Percentiles rank a stretch among this genome's conserved stretches.
These are phyloP conservation scores for Eragrostis curvula DNA, from an alignment of 176 grass and related monocot species.

Conservation along the genomic window DNA sequence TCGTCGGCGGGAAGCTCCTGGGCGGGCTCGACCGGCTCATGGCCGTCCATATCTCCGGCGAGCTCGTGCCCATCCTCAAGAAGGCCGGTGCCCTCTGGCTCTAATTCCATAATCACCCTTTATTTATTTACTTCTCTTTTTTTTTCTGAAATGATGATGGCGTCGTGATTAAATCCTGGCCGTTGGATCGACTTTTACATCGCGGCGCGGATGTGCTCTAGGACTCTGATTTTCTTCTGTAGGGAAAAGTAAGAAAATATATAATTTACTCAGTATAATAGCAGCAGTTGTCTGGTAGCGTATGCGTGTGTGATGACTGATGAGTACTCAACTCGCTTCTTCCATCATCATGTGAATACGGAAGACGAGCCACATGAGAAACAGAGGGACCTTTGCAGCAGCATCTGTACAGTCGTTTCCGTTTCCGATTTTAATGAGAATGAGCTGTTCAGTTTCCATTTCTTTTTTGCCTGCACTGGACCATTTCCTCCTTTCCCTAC, in stretches of 20 bases:
- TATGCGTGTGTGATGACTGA: slow-evolving; percentile 13
- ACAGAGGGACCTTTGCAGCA: background rate
- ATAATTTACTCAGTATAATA: slow-evolving; percentile 27
- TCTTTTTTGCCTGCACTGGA: background rate
- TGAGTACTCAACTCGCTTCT: background rate
- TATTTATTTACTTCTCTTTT: background rate
- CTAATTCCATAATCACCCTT: slow-evolving; percentile 25
- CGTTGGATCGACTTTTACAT: slow-evolving; percentile 24
- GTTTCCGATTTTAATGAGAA: slow-evolving; percentile 51
- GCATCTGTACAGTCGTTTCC: slow-evolving; percentile 50
- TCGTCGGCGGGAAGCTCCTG: slow-evolving; percentile 77
- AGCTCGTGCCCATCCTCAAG: slow-evolving; percentile 96
- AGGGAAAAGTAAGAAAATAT: background rate
- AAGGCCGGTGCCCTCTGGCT: slow-evolving; percentile 96
- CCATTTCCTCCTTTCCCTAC: background rate
- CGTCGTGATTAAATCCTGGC: slow-evolving; percentile 25
- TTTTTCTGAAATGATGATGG: background rate
- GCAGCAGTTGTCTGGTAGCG: slow-evolving; percentile 15
- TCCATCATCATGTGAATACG: slow-evolving; percentile 40
- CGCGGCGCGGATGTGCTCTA: slow-evolving; percentile 9
- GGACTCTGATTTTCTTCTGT: slow-evolving; percentile 8
- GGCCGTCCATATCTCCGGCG: slow-evolving; percentile 93
- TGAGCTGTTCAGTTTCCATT: slow-evolving; percentile 23
- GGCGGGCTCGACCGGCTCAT: slow-evolving; percentile 87
- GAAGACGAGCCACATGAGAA: slow-evolving; percentile 23